Evolutionary conservation across 345 rosid species (phyloP).

Genomic region (Erysimum cheiranthoides): DNA sequence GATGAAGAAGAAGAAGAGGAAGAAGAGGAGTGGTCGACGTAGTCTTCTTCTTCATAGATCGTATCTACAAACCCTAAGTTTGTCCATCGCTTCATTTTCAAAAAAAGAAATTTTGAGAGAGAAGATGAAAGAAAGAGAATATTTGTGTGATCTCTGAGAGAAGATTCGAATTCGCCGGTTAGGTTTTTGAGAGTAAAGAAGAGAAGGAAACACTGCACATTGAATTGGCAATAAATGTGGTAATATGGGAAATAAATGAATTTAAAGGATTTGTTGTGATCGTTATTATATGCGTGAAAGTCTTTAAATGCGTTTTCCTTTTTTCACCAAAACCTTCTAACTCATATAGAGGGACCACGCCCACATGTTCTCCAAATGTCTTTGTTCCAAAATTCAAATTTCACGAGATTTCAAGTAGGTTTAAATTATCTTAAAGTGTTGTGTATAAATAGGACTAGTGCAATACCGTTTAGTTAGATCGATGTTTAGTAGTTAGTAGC

Average conservation of each 20-base stretch:
- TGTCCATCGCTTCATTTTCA: slow-evolving; percentile 61
- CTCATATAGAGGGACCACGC: slow-evolving; percentile 43
- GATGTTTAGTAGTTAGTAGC: not conserved
- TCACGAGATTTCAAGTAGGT: slow-evolving; percentile 29
- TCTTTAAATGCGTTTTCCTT: slow-evolving; percentile 46
- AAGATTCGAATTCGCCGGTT: slow-evolving; percentile 44
- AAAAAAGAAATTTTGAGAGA: not conserved
- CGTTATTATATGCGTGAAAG: slow-evolving; percentile 46
- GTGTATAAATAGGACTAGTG: slow-evolving; percentile 16
- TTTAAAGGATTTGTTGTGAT: slow-evolving; percentile 36
- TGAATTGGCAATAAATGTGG: slow-evolving; percentile 40
- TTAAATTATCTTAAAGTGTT: not conserved
- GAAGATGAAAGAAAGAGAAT: slow-evolving; percentile 6
- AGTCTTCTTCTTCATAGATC: slow-evolving; percentile 81
- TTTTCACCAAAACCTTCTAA: slow-evolving; percentile 34
- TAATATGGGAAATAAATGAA: slow-evolving; percentile 41
- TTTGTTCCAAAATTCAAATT: slow-evolving; percentile 35
- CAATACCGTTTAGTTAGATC: not conserved
- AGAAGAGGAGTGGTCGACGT: slow-evolving; percentile 47
- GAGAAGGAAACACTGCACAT: slow-evolving; percentile 19
- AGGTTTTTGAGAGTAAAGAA: slow-evolving; percentile 36
- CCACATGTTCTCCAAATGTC: slow-evolving; percentile 29
- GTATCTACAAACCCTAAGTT: slow-evolving; percentile 76
- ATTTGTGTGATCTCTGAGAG: slow-evolving; percentile 15
- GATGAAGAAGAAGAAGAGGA: slow-evolving; percentile 43